Evolutionary conservation across 371 early-diverging fungal genomes (phyloP), one percentile per base, ranked within the genome.

Genomic region (Circinella minor): DNA sequence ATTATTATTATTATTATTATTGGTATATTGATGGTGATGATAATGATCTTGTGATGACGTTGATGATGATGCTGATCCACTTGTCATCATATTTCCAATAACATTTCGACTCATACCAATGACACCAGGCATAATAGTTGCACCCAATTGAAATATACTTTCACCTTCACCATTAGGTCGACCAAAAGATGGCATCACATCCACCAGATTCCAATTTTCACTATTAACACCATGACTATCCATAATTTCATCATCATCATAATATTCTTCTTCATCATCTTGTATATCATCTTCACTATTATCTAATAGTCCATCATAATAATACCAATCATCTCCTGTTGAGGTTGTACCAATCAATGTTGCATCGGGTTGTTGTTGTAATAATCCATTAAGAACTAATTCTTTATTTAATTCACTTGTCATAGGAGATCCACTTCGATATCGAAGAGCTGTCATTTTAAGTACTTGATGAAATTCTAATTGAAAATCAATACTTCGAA

Each of bases 181-280:
- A n/a, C 71, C 75, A 66, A 76, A 73, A 4, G 79, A 78, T 18
- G 83, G 81, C 63, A 81, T 76, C n/a, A 81, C 81, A 62, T 83
- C 84, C n/a, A 83, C 81, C 36, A 83, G 20, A 64, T 81, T 83
- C 84, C 84, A 83, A 34, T 77, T 72, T 61, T 83, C 74, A 20
- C 55, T 55, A 39, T 55, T 63, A n/a, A 38, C 55, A 43, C 65
- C 61, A 15, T 27, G 27, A 27, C 65, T 43, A 9, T 43, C 43
- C 43, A 43, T 11, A 36, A n/a, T 54, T 37, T 54, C 59, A 18
- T 46, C 79, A 39, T 62, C 72, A 37, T 68, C 71, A 39, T 69
- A 43, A n/a, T 65, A 54, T 0, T 68, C 65, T 37, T 68, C 63
- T 11, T 71, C 65, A 20, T 66, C 71, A 49, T 65, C 67, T 36